Evolutionary conservation across 2,329 filamentous ascomycete genomes (phyloP).

Genomic region (Cytospora leucostoma): DNA sequence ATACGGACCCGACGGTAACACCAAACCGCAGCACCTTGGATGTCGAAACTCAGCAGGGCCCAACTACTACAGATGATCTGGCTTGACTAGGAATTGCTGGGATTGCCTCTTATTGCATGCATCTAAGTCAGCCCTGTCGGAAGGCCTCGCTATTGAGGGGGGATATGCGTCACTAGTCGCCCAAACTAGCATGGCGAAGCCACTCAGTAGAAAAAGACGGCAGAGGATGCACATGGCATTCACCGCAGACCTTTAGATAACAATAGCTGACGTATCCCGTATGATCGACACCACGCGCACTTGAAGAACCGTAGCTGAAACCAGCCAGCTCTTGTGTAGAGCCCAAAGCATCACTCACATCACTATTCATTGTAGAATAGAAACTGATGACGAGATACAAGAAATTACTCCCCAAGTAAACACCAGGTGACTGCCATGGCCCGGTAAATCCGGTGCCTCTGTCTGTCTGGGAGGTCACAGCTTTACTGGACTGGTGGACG

Average conservation of each 20-base stretch:
- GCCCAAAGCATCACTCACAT: not conserved
- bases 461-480: not conserved
- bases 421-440: not conserved
- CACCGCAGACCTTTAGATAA: not conserved
- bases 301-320: too few species aligned
- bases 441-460: not conserved
- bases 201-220: not conserved
- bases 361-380: not conserved
- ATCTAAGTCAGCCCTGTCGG: not conserved
- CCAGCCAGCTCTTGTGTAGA: not conserved
- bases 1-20: not conserved
- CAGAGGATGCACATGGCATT: not conserved
- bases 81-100: not conserved
- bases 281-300: too few species aligned
- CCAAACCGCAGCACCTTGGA: not conserved
- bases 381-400: not conserved
- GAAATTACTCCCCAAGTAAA: not conserved
- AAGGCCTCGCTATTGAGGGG: not conserved
- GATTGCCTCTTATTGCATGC: not conserved
- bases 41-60: not conserved
- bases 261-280: too few species aligned
- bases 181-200: not conserved
- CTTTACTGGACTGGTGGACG: not conserved
- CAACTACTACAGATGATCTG: not conserved
- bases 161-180: not conserved